Conservation (phyloP, 2,329 filamentous ascomycete genomes). For the Pyrenophora seminiperda region DNA sequence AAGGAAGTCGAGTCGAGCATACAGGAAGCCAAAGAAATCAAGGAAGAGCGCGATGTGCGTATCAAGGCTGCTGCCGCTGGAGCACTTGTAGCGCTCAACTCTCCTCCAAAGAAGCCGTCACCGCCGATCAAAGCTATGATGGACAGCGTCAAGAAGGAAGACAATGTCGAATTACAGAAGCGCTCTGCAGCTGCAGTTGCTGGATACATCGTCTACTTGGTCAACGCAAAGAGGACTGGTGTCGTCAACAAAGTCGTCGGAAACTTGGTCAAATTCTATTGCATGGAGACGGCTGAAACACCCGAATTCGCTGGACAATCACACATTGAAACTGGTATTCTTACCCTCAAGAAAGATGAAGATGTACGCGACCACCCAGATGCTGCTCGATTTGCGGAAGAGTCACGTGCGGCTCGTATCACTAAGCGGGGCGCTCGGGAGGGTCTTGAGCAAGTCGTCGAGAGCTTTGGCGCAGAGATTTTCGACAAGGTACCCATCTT, state of each 20-base stretch:
- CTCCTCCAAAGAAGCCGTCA: constrained; percentile 91
- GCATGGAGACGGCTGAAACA: constrained; percentile 95
- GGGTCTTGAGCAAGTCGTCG: constrained; percentile 84
- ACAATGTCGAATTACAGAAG: constrained; percentile 84
- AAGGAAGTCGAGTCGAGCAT: constrained; percentile 73
- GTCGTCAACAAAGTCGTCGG: constrained; percentile 95
- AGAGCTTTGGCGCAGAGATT: constrained; percentile 76
- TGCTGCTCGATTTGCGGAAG: constrained; percentile 84
- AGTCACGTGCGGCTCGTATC: constrained; percentile 86
- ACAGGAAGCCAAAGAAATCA: constrained; percentile 76
- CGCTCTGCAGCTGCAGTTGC: constrained; percentile 86
- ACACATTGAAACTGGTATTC: constrained; percentile 74
- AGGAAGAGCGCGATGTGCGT: constrained; percentile 81
- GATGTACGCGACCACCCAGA: constrained; percentile 92
- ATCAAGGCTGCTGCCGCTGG: constrained; percentile 86
- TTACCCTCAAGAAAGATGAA: constrained; percentile 96
- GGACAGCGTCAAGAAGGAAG: constrained; percentile 96
- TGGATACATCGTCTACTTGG: constrained; percentile 83
- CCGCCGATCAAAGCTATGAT: constrained; percentile 94
- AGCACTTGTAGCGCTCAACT: constrained; percentile 83
- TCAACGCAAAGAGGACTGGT: constrained; percentile 75
- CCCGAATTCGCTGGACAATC: constrained; percentile 91
- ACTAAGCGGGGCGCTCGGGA: constrained; percentile 93
- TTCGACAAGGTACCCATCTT: constrained; percentile 86
- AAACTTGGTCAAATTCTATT: constrained; percentile 96